These are phyloP conservation scores for Moricandia arvensis DNA, from an alignment of 345 rosid genomes.

Conservation along the genomic window DNA sequence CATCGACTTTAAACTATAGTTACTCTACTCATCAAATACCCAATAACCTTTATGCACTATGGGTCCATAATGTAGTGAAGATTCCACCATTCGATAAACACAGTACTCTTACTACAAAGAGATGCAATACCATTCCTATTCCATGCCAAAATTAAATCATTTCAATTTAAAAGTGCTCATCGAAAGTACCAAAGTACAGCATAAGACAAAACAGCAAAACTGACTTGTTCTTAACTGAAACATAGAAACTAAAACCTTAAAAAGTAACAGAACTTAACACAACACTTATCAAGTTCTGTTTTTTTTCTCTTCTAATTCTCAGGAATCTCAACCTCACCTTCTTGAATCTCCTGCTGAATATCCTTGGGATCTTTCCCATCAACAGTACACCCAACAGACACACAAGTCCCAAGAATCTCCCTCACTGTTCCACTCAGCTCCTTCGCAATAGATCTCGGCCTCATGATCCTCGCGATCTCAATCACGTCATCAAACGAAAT, in stretches of 20 bases:
- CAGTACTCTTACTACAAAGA: background rate
- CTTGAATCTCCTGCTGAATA: conserved; percentile 62
- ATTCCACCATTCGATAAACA: background rate
- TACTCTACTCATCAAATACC: background rate
- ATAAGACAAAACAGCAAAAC: conserved; percentile 42
- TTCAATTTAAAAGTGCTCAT: background rate
- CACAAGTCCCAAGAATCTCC: conserved; percentile 75
- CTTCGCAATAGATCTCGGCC: conserved; percentile 72
- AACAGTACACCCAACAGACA: conserved; percentile 71
- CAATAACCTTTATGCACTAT: background rate
- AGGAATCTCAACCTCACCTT: conserved; percentile 64
- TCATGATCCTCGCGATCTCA: conserved; percentile 70
- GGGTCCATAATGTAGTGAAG: background rate
- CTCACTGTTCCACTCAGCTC: conserved; percentile 62
- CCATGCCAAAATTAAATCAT: background rate
- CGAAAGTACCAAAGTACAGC: background rate
- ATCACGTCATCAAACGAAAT: conserved; percentile 68
- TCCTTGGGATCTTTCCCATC: conserved; percentile 71
- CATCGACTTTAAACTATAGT: too few species aligned
- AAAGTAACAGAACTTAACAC: background rate
- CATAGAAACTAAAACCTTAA: conserved; percentile 21
- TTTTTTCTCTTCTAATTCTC: conserved; percentile 35
- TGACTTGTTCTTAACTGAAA: conserved; percentile 23
- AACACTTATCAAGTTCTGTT: background rate
- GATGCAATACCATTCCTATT: background rate